Conservation (phyloP, 106 monocot genomes). For the Ottelia alismoides region DNA sequence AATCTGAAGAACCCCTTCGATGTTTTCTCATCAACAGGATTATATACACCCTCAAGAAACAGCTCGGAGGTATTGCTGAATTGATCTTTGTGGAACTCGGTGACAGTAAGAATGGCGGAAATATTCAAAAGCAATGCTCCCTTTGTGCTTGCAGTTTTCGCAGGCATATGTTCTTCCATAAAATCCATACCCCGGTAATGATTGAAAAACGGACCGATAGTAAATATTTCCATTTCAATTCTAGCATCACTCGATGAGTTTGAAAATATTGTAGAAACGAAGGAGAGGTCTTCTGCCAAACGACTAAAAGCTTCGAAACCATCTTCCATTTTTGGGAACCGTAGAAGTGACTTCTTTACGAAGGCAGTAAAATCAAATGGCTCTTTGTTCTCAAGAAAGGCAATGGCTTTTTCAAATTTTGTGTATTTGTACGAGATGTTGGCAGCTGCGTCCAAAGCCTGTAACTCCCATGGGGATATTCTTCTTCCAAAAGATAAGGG, state of each 20-base stretch:
- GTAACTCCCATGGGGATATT: conserved; percentile 21
- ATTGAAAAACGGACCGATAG: conserved; percentile 27
- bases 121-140: conserved; percentile 33
- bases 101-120: conserved; percentile 47
- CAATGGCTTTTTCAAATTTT: conserved; percentile 33
- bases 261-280: conserved; percentile 19
- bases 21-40: conserved; percentile 39
- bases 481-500: conserved; percentile 41
- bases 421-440: conserved; percentile 37
- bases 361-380: conserved; percentile 34
- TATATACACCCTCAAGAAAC: conserved; percentile 52
- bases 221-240: conserved; percentile 27
- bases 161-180: not conserved
- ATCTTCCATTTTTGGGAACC: conserved; percentile 35
- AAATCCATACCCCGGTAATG: conserved; percentile 5
- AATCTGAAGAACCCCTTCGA: conserved; percentile 38
- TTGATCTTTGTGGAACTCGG: conserved; percentile 12
- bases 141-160: conserved; percentile 18
- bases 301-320: conserved; percentile 28
- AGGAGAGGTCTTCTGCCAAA: conserved; percentile 43
- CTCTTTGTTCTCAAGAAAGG: conserved; percentile 40
- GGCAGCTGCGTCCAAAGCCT: not conserved
- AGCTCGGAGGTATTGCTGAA: conserved; percentile 33
- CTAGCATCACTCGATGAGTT: conserved; percentile 17
- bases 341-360: conserved; percentile 48